Evolutionary conservation across 2,329 filamentous ascomycete genomes (phyloP), one percentile per base, ranked within the genome.

Genomic region (Aspergillus oerlinghausenensis): DNA sequence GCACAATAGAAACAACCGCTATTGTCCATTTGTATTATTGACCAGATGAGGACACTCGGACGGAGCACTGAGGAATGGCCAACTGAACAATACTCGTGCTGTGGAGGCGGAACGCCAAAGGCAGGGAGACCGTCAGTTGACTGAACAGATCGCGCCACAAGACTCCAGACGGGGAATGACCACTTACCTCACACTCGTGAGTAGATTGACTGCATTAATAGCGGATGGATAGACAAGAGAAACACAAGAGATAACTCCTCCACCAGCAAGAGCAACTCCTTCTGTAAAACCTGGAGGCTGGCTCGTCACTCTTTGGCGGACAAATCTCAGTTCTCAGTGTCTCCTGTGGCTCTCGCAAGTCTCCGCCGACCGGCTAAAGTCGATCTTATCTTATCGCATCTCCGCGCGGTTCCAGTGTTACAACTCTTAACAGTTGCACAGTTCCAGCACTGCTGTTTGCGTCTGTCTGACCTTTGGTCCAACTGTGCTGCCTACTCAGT

Each of bases 341-440:
- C 55, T 50, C 52, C 52, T 56, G 56, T 51, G 51, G 51, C 57
- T 51, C 49, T 51, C 28, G 29, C 51, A 26, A 25, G 53, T 50
- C 38, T 50, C 54, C 56, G 52, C 60, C 61, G 61, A 57, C 60
- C 59, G 54, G 54, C 28, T 23, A 23, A 47, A 47, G 19, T 43
- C 47, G 54, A 66, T 66, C 64, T 66, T 66, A 66, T 66, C 68
- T 72, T 72, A 72, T 72, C 69, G 63, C 60, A 69, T 70, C 69
- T 72, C 69, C 69, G 67, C 70, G 65, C 65, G 66, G 59, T 54
- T 55, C 50, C 54, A 54, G 49, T 58, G 26, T 53, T 49, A 50
- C 29, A 38, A 28, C 49, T 29, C 55, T 47, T 47, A 48, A 42
- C 42, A 55, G 49, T 49, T 50, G 50, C 28, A 50, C 43, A 4